A percentile compares a stretch with the other conserved stretches of the same genome.
Evolutionary conservation across 2,329 filamentous ascomycete genomes (phyloP).

Genomic region (Pseudofabraea citricarpa): DNA sequence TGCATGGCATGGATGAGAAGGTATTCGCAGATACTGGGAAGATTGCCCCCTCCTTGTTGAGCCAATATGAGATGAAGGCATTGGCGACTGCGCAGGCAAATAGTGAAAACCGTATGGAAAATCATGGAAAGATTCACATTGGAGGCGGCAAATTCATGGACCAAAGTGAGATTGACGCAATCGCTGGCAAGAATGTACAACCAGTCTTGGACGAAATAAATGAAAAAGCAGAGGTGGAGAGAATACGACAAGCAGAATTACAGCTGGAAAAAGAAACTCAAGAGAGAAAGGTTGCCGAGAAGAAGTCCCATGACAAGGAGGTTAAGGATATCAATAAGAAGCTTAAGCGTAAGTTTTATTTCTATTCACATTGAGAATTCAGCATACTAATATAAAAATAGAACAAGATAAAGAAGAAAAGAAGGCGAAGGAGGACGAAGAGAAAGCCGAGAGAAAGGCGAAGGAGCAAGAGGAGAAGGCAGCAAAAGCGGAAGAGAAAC

Average conservation of each 20-base stretch:
- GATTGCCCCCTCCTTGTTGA: constrained; percentile 61
- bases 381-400: constrained; percentile 14
- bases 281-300: constrained; percentile 52
- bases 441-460: constrained; percentile 41
- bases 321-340: constrained; percentile 48
- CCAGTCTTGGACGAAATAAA: constrained; percentile 83
- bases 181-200: constrained; percentile 72
- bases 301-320: constrained; percentile 52
- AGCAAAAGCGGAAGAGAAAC: constrained; percentile 49
- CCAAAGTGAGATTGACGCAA: constrained; percentile 70
- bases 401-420: constrained; percentile 36
- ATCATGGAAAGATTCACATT: constrained; percentile 60
- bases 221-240: constrained; percentile 68
- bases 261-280: constrained; percentile 61
- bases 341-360: constrained; percentile 50
- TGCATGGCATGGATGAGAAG: constrained; percentile 78
- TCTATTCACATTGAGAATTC: background rate
- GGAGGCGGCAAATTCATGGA: constrained; percentile 80
- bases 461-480: constrained; percentile 49
- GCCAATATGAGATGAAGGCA: constrained; percentile 76
- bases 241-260: constrained; percentile 59
- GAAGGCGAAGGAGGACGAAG: constrained; percentile 40
- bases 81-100: constrained; percentile 63
- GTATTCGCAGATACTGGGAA: constrained; percentile 74
- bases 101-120: constrained; percentile 53